Base-by-base conservation (phyloP, 345 rosid genomes). In the Linum usitatissimum region DNA sequence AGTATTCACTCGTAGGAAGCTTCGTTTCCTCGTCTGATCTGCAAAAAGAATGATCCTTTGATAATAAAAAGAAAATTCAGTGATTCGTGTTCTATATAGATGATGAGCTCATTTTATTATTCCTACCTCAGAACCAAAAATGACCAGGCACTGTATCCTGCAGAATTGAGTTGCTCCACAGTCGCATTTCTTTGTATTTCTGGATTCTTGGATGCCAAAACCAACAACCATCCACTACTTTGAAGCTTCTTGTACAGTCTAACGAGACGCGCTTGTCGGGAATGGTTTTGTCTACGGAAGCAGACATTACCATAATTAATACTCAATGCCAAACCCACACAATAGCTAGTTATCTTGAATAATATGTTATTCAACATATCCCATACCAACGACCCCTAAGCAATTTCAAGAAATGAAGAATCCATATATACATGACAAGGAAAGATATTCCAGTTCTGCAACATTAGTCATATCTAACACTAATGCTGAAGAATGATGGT, bases 111-210 rank as follows among this genome's bases (percentile, higher is more conserved):
- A 23, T 23, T 23, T 1, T 23, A 0, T 23, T 0, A 23, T 23
- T 23, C 28, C 1, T 78, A 90, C 96, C 96, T 91, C 96, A 81
- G 79, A 64, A 91, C 82, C 83, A 83, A 64, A 31, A 68, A 69
- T 19, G 77, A 81, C 96, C 98, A 88, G 9, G 73, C 67, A 6
- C 61, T 71, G 65, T 78, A 86, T 61, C 96, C 95, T 38, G 77
- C 74, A 56, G 86, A 77, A 48, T 53, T 48, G 55, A 91, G 77
- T 69, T 71, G 70, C 61, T 82, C 68, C 0, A 18, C 23, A 19
- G 83, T 75, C 14, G 55, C 63, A 76, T 77, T 75, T 56, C 77
- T 55, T 65, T 75, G 77, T 36, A 8, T 68, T 65, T 75, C 78
- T 2, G 78, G 76, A 66, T 58, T 78, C 68, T 87, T 80, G 15